Percentiles rank a stretch among this genome's conserved stretches.
These are phyloP conservation scores for Telopea speciosissima DNA, from an alignment of 177 flowering plant species.

Conservation along the genomic window DNA sequence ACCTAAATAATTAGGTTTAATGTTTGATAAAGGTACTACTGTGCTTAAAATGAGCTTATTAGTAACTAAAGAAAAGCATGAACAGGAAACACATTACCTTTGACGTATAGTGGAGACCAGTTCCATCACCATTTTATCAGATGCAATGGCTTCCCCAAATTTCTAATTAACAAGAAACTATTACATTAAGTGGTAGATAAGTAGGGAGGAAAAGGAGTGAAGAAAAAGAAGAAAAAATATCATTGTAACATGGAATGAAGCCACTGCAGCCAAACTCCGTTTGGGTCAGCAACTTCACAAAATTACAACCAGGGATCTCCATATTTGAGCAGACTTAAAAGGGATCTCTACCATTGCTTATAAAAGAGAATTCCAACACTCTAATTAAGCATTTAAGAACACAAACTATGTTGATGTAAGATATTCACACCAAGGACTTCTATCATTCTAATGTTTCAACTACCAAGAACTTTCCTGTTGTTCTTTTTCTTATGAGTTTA, in stretches of 20 bases:
- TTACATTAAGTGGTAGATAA: too few relatives aligned
- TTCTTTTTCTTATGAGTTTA: neutral
- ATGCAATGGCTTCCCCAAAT: neutral
- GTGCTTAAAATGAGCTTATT: too few relatives aligned
- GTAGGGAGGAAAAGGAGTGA: neutral
- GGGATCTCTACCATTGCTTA: neutral
- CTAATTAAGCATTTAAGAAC: slow-evolving; percentile 1
- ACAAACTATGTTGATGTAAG: neutral
- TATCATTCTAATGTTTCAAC: too few relatives aligned
- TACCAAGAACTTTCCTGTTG: neutral
- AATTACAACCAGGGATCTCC: slow-evolving; percentile 1
- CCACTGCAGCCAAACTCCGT: neutral
- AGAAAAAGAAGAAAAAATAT: neutral
- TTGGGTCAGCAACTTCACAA: neutral
- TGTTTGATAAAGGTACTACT: too few relatives aligned
- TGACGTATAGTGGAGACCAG: neutral
- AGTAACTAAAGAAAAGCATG: neutral
- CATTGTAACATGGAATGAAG: slow-evolving; percentile 1
- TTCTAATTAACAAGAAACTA: neutral
- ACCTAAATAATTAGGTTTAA: too few relatives aligned
- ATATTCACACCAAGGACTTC: neutral
- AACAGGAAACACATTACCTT: neutral
- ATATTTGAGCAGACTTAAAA: neutral
- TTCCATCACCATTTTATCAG: too few relatives aligned
- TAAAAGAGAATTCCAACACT: neutral